phyloP scores from a whole-genome alignment of 2,329 filamentous ascomycete genomes.

The Dendryphion nanum region DNA sequence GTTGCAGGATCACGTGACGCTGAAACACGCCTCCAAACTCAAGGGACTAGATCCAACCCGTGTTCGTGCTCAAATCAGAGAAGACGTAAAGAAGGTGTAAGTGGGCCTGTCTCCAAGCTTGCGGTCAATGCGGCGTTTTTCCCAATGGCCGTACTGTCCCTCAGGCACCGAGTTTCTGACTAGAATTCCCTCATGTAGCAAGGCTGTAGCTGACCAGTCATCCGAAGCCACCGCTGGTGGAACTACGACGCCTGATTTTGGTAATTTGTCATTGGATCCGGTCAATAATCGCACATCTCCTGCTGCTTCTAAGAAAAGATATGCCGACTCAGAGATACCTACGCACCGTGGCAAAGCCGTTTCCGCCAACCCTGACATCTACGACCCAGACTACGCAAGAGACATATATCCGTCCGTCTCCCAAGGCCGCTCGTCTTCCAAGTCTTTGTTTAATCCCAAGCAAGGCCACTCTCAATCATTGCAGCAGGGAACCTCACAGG shows the following conservation, averaged over 20 bases:
- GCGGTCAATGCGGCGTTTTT: no score
- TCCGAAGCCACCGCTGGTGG: conserved; percentile 26
- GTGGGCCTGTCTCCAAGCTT: no score
- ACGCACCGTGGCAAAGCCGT: conserved; percentile 24
- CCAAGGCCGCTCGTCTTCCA: conserved; percentile 15
- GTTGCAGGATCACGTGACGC: conserved; percentile 23
- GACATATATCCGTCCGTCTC: conserved; percentile 15
- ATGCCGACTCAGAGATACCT: conserved; percentile 25
- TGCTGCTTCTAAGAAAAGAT: conserved; percentile 24
- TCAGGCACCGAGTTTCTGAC: no score
- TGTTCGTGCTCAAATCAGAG: conserved; percentile 21
- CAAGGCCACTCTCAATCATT: conserved; percentile 11
- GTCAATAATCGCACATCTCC: conserved; percentile 20
- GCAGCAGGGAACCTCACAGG: conserved; percentile 8
- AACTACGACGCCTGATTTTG: conserved; percentile 30
- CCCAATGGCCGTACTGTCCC: no score
- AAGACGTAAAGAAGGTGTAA: conserved; percentile 22
- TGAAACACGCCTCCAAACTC: conserved; percentile 25
- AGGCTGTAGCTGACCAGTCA: conserved; percentile 15
- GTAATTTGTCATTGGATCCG: conserved; percentile 23
- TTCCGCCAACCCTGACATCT: conserved; percentile 12
- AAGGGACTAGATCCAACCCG: conserved; percentile 14
- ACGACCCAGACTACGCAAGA: conserved; percentile 25
- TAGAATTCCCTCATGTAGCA: conserved; percentile 13
- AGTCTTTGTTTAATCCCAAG: conserved; percentile 19